phyloP scores from a whole-genome alignment of 1,284 basidiomycete species.

The Chalciporus sp. region DNA sequence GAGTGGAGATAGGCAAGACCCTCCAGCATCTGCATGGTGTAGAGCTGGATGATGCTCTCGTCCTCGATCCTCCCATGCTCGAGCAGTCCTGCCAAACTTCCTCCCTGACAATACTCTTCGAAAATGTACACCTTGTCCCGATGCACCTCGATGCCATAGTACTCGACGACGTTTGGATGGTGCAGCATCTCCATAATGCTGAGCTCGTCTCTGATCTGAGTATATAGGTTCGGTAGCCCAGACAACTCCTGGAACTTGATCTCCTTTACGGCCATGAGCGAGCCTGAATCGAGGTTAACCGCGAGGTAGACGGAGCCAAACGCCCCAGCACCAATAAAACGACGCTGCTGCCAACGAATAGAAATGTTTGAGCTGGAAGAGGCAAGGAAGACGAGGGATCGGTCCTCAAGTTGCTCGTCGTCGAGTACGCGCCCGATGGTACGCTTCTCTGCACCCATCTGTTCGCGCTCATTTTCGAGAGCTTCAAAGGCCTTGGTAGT shows the following conservation, averaged over 20 bases:
- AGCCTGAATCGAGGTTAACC: constrained; percentile 95
- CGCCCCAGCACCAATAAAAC: constrained; percentile 96
- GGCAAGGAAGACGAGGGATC: constrained; percentile 88
- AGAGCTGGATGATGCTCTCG: constrained; percentile 94
- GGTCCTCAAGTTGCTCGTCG: constrained; percentile 88
- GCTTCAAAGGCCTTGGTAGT: constrained; percentile 59
- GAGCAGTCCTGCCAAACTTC: constrained; percentile 87
- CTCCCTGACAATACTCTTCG: constrained; percentile 98
- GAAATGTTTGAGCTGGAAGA: constrained; percentile 94
- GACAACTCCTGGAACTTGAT: constrained; percentile 96
- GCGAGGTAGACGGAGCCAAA: constrained; percentile 98
- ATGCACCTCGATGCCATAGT: constrained; percentile 99
- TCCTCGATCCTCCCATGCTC: constrained; percentile 97
- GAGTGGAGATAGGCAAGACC: constrained; percentile 94
- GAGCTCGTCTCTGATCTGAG: constrained; percentile 96
- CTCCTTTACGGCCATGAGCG: constrained; percentile 99
- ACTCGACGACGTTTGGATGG: constrained; percentile 98
- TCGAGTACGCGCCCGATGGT: constrained; percentile 89
- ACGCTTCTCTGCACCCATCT: constrained; percentile 68
- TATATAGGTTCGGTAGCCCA: constrained; percentile 80
- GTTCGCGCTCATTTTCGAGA: constrained; percentile 65
- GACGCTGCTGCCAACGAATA: constrained; percentile 98
- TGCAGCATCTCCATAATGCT: constrained; percentile 98
- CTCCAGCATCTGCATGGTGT: constrained; percentile 96
- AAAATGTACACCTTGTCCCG: constrained; percentile 99